phyloP scores from a whole-genome alignment of 139 green algal genomes.

The Chlamydomonas sphaeroides region DNA sequence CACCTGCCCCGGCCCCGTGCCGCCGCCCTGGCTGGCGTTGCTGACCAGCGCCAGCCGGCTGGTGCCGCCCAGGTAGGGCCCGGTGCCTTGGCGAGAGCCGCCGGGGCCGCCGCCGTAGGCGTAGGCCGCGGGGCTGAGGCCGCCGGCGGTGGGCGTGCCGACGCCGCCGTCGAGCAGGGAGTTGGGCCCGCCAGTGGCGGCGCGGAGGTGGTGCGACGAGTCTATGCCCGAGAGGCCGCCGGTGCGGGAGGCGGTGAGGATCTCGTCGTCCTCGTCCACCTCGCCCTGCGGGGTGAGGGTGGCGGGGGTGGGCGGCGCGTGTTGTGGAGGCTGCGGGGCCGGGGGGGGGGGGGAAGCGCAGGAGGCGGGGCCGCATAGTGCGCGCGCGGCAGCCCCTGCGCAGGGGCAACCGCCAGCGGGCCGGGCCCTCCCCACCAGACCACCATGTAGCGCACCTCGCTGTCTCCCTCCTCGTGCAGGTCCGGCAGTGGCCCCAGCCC shows the following conservation, averaged over 20 bases:
- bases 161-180: neutral
- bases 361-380: too few species aligned
- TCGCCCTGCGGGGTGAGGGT: too few species aligned
- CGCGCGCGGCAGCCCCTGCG: too few species aligned
- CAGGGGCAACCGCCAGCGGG: too few species aligned
- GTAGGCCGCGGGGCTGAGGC: too few species aligned
- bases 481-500: conserved; percentile 24
- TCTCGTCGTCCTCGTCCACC: conserved; percentile 38
- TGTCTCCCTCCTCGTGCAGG: conserved; percentile 19
- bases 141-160: neutral
- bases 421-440: too few species aligned
- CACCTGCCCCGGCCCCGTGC: too few species aligned
- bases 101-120: neutral
- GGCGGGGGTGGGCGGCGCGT: too few species aligned
- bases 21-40: too few species aligned
- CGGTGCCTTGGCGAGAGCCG: conserved; percentile 10
- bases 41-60: neutral
- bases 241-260: conserved; percentile 25
- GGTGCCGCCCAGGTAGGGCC: neutral
- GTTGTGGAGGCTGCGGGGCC: too few species aligned
- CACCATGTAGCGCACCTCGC: conserved; percentile 26
- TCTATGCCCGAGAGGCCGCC: conserved; percentile 12
- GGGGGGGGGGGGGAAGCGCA: too few species aligned
- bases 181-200: neutral
- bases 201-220: neutral